A percentile compares a stretch with the other conserved stretches of the same genome.
Conservation (phyloP, 345 rosid species). For the Syzygium aqueum region DNA sequence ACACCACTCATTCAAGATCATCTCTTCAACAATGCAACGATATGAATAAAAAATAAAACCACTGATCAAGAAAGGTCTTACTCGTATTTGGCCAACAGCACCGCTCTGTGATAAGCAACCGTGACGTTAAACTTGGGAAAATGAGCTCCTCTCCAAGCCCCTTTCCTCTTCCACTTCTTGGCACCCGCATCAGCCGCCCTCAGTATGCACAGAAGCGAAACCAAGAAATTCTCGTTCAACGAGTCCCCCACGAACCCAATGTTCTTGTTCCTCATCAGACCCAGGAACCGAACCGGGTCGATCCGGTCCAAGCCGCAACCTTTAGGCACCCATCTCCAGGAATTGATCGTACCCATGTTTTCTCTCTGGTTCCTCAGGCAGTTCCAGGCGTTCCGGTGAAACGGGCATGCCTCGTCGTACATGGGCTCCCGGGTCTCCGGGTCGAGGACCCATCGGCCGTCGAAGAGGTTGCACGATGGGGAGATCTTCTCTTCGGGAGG, state of each 20-base stretch:
- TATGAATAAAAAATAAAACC: not conserved
- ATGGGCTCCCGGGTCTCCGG: constrained; percentile 21
- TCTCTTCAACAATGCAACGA: not conserved
- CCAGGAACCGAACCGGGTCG: constrained; percentile 51
- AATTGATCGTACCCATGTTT: constrained; percentile 61
- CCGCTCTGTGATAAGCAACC: constrained; percentile 89
- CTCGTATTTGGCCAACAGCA: constrained; percentile 75
- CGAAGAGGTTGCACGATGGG: constrained; percentile 58
- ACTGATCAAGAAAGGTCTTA: constrained; percentile 5
- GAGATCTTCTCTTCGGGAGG: constrained; percentile 6
- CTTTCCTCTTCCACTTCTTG: constrained; percentile 80
- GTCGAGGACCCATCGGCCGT: constrained; percentile 59
- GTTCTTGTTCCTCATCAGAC: constrained; percentile 57
- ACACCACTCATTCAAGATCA: not conserved
- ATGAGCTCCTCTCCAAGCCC: constrained; percentile 95
- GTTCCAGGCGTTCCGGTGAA: constrained; percentile 93
- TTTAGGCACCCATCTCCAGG: constrained; percentile 81
- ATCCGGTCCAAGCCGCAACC: constrained; percentile 47
- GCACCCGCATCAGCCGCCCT: constrained; percentile 65
- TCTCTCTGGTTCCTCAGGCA: constrained; percentile 61
- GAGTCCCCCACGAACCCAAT: constrained; percentile 92
- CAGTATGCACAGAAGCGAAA: constrained; percentile 67
- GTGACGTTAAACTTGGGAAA: constrained; percentile 82
- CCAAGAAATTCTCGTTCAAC: constrained; percentile 79
- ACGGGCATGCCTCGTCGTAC: constrained; percentile 83